A percentile compares a stretch with the other conserved stretches of the same genome.
Evolutionary conservation across 306 rosid species (phyloP).

Genomic region (Prinsepia uniflora): DNA sequence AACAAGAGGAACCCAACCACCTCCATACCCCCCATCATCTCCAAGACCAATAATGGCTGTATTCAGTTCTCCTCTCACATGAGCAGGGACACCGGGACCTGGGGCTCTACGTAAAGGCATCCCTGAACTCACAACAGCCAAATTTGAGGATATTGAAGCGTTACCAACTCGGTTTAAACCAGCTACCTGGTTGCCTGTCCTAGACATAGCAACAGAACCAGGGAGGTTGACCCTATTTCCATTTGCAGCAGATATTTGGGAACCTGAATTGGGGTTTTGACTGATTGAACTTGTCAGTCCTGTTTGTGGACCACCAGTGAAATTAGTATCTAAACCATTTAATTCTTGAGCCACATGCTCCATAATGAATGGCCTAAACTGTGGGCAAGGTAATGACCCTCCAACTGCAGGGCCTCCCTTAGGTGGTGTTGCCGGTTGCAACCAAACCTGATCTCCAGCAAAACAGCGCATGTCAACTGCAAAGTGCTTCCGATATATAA

Average conservation of each 20-base stretch:
- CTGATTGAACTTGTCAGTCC: constrained; percentile 60
- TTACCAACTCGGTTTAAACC: constrained; percentile 74
- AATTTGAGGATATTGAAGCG: constrained; percentile 73
- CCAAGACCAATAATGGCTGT: constrained; percentile 99
- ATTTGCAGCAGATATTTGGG: constrained; percentile 63
- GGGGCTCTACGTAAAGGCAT: constrained; percentile 74
- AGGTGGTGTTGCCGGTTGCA: constrained; percentile 99
- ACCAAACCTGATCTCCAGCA: constrained; percentile 99
- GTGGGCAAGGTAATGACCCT: constrained; percentile 97
- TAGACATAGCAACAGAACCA: constrained; percentile 66
- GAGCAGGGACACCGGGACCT: constrained; percentile 93
- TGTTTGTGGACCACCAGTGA: constrained; percentile 60
- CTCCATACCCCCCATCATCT: constrained; percentile 99
- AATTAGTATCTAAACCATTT: constrained; percentile 85
- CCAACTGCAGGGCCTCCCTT: constrained; percentile 81
- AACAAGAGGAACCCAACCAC: constrained; percentile 99
- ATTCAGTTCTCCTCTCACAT: constrained; percentile 93
- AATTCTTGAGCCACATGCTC: constrained; percentile 99
- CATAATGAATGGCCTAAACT: constrained; percentile 97
- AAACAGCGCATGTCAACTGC: constrained; percentile 99
- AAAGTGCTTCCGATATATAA: constrained; percentile 86
- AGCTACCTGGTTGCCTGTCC: constrained; percentile 74
- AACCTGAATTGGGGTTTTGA: constrained; percentile 60
- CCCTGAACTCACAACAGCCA: constrained; percentile 63
- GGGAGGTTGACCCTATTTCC: constrained; percentile 72